Base-by-base conservation (phyloP, 345 rosid species). In the Pistacia integerrima region DNA sequence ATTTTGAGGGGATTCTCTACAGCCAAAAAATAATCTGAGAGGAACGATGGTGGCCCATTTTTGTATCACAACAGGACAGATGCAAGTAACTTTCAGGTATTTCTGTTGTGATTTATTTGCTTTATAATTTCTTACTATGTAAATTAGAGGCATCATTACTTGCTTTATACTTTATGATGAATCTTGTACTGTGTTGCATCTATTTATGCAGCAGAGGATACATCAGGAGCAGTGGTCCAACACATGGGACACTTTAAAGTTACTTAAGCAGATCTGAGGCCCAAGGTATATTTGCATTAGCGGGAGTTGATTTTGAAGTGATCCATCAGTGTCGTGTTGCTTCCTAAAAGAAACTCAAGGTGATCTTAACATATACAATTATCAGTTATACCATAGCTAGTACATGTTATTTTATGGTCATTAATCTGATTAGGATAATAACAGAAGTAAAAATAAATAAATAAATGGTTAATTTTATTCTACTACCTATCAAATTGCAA, bases 171-270 rank as follows among this genome's bases (percentile, higher is more conserved):
- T 44, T 35, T 67, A 28, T 48, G 13, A 73, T 73, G 41, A 16
- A 48, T 73, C 25, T 56, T 30, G 33, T 30, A 30, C 52, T 14
- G 52, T 67, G 10, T 73, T 46, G 22, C 51, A 59, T 74, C 17
- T 76, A 25, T 67, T 35, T 70, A 38, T 83, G 79, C 85, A 90
- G 92, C 74, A 63, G 99, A 93, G 59, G 97, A 93, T 82, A 38
- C 87, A 44, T 79, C 97, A 69, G 94, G 92, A 70, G 91, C 93
- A 35, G 82, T 93, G 70, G 89, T 93, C 80, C 94, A 88, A 82
- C 86, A 87, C 73, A 94, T 82, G 87, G 99, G 98, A 77, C 94
- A 98, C 59, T 96, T 96, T 87, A 88, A 96, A 84, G 90, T 92
- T 72, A 96, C 93, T 62, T 89, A 91, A 49, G 90, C 88, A 67